Base-by-base conservation (phyloP, 2,329 filamentous ascomycete species). In the Cladophialophora yegresii region DNA sequence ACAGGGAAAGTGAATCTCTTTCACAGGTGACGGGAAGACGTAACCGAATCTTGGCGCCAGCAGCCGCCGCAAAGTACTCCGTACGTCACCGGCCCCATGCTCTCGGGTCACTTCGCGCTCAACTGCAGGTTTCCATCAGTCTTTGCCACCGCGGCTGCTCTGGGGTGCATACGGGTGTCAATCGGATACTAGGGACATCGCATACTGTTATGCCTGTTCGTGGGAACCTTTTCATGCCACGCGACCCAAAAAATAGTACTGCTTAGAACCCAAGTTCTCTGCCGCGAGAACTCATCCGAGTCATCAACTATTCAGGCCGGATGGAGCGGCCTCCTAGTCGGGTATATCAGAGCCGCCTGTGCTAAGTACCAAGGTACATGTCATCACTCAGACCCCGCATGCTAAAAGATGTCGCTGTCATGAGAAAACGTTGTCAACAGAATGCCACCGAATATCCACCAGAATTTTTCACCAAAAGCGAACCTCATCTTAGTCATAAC, bases 401-500 rank as follows among this genome's bases (percentile, higher is more conserved):
- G 54, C 54, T 40, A 22, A 45, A 45, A 50, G 7, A 54, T 30
- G 16, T 28, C 51, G 51, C 51, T n/a, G 5, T 33, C 51, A 54
- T 20, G 22, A 47, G 10, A 32, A 54, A 33, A 54, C 7, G 23
- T 33, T 28, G 51, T 54, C 51, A 33, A 54, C 33, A 30, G 9
- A 54, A 33, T n/a, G 28, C 8, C 51, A 13, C 10, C 51, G 12
- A 32, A 28, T 33, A 54, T 54, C 36, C 30, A 56, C 10, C n/a
- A 20, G 22, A 23, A 40, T 22, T 22, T 22, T 40, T 43, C 54
- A n/a, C 16, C 51, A 30, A 54, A 5, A 12, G 16, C 4, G 6
- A 8, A n/a, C 5, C n/a, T 30, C 36, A 4, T 47, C 59, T 65
- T 50, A 65, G 23, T 62, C 58, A 53, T 65, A 30, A 33, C 59